Base-by-base conservation (phyloP, 108 stramenopile species). In the Cyclostephanos tholiformis region DNA sequence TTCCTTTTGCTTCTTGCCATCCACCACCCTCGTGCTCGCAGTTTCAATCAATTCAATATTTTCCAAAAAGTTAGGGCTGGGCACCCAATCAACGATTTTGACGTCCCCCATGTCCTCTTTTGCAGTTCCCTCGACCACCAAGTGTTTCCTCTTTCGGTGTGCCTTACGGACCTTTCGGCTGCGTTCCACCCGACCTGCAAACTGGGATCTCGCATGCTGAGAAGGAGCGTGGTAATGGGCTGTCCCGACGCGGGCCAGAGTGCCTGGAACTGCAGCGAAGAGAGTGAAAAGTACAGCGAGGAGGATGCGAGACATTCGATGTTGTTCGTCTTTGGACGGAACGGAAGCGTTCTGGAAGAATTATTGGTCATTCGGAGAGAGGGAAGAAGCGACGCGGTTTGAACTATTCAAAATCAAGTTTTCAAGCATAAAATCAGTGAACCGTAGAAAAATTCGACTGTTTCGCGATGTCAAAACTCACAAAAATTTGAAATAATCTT, bases 301-400 rank as follows among this genome's bases (percentile, higher is more conserved):
- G 32, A 60, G 35, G 29, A 60, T 36, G 59, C 59, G 59, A 19
- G 16, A 38, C 59, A 60, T 60, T 51, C 52, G 27, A 29, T 57
- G 13, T 4, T 11, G 13, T 30, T 32, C 36, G 19, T n/a, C n/a
- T 39, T 39, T 60, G 16, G 58, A 60, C 17, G 59, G 8, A 20
- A 19, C 52, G 52, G 41, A 41, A 29, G 13, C 10, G 32, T 38
- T 5, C 19, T 6, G 36, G 20, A 60, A 16, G 16, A 38, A 6
- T 60, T n/a, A n/a, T 35, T 38, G 14, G 2, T 1, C 59, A 38
- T 1, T 46, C 25, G n/a, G 74, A 74, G 77, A 73, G 72, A n/a
- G 3, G 50, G 53, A 1, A 22, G 20, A 9, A 4, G 25, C 53
- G 19, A 9, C 53, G 53, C 26, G 8, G 11, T 57, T 57, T 57